phyloP scores from a whole-genome alignment of 2,329 filamentous ascomycete species.

The Stemphylium vesicarium region DNA sequence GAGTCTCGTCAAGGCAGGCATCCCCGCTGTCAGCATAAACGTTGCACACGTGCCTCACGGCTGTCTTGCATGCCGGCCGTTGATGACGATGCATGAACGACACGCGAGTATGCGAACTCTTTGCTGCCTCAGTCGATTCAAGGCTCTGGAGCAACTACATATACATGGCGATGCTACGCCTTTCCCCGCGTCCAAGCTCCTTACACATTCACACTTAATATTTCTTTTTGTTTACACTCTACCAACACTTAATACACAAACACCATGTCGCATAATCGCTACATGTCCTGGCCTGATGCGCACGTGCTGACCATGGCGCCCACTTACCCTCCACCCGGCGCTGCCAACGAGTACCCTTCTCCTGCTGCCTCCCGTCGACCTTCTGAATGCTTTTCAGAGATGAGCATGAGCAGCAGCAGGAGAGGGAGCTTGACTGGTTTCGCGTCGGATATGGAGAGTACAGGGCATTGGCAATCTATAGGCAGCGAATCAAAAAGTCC shows the following conservation, averaged over 20 bases:
- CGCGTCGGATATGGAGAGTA: constrained; percentile 47
- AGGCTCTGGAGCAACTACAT: constrained; percentile 34
- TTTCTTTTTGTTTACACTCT: constrained; percentile 23
- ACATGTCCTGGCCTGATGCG: constrained; percentile 43
- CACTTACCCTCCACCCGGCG: constrained; percentile 44
- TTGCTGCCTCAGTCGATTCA: constrained; percentile 15
- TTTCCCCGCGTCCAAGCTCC: constrained; percentile 32
- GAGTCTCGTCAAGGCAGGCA: constrained; percentile 38
- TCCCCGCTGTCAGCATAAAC: constrained; percentile 32
- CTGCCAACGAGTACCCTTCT: constrained; percentile 44
- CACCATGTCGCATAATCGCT: constrained; percentile 44
- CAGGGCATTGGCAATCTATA: constrained; percentile 47
- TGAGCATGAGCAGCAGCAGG: constrained; percentile 34
- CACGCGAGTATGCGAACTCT: constrained; percentile 15
- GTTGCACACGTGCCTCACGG: constrained; percentile 32
- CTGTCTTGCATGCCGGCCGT: constrained; percentile 31
- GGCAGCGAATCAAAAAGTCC: constrained; percentile 48
- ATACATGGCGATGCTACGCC: constrained; percentile 38
- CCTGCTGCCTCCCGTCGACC: constrained; percentile 39
- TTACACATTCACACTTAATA: constrained; percentile 38
- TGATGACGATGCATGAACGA: constrained; percentile 32
- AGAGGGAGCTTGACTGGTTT: constrained; percentile 45
- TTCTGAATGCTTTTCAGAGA: constrained; percentile 43
- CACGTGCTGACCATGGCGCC: constrained; percentile 46
- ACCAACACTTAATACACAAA: constrained; percentile 14